Evolutionary conservation across 441 rosid species (phyloP).

Genomic region (Euphorbia celastroides): DNA sequence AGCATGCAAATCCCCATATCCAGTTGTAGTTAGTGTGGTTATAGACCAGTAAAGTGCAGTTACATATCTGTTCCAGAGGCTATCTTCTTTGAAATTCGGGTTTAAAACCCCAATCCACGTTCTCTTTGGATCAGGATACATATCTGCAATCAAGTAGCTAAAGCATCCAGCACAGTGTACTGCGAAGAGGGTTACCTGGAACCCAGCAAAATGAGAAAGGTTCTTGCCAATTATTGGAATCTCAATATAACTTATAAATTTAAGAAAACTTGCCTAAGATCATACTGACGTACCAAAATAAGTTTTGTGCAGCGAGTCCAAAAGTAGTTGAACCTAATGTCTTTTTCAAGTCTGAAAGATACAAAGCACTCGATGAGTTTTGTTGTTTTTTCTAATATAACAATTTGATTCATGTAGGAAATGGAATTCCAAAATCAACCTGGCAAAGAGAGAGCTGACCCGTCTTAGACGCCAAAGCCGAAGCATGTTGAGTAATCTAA

Average conservation of each 20-base stretch:
- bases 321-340: conserved; percentile 69
- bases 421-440: conserved; percentile 18
- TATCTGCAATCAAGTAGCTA: conserved; percentile 62
- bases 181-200: conserved; percentile 82
- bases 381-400: conserved; percentile 17
- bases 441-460: conserved; percentile 33
- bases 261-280: neutral
- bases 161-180: conserved; percentile 87
- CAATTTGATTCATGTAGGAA: conserved; percentile 16
- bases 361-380: conserved; percentile 19
- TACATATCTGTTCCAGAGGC: conserved; percentile 80
- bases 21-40: conserved; percentile 83
- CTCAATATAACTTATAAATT: too few relatives aligned
- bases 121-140: conserved; percentile 34
- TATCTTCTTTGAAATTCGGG: conserved; percentile 52
- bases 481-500: conserved; percentile 49
- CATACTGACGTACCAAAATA: conserved; percentile 47
- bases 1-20: conserved; percentile 87
- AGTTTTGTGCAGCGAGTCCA: conserved; percentile 63
- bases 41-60: conserved; percentile 91
- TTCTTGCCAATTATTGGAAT: conserved; percentile 30
- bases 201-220: neutral
- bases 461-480: conserved; percentile 38
- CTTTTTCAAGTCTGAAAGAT: conserved; percentile 77
- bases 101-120: conserved; percentile 81